phyloP scores from a whole-genome alignment of 73 alveolate species.

The Paramecium pentaurelia region DNA sequence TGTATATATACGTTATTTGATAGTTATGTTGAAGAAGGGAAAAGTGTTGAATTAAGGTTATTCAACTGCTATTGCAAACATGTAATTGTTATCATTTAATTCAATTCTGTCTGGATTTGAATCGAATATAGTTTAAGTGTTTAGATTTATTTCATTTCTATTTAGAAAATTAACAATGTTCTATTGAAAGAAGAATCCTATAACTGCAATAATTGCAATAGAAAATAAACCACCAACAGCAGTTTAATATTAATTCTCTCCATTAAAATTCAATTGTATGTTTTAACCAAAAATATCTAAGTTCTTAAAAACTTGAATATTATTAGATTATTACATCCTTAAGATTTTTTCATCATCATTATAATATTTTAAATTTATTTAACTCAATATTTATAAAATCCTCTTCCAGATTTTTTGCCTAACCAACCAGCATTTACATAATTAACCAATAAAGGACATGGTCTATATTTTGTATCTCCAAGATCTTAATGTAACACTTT shows the following conservation, averaged over 20 bases:
- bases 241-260: neutral
- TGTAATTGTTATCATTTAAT: neutral
- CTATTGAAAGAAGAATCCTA: neutral
- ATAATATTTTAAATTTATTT: neutral
- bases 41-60: neutral
- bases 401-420: conserved; percentile 94
- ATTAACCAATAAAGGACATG: conserved; percentile 91
- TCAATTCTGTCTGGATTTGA: neutral
- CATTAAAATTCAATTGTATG: neutral
- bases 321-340: neutral
- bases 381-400: conserved; percentile 87
- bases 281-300: conserved; percentile 21
- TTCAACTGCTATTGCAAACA: conserved; percentile 12
- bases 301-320: neutral
- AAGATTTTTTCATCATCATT: neutral
- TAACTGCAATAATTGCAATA: neutral
- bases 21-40: neutral
- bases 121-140: neutral
- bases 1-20: neutral
- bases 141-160: neutral
- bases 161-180: neutral
- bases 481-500: conserved; percentile 87
- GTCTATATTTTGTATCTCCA: conserved; percentile 93
- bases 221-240: conserved; percentile 34
- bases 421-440: conserved; percentile 92